Base-by-base conservation (phyloP, 352 stramenopile genomes). In the Phytopythium cucurbitacearum region DNA sequence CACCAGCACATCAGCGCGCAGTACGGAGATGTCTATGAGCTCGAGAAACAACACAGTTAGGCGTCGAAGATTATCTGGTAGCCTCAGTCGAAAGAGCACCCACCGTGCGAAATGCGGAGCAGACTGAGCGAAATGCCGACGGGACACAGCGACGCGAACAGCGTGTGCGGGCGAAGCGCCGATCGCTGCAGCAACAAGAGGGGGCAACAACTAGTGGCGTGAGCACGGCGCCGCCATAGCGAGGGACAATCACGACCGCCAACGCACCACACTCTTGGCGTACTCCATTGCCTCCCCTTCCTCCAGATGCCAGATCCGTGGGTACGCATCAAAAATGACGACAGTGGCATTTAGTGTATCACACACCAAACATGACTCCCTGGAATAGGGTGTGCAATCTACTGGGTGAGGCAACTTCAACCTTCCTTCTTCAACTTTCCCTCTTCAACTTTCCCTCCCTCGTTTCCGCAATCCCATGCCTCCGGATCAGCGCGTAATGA, bases 401-500 rank as follows among this genome's bases (percentile, higher is more conserved):
- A 28, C 21, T 28, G 21, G 21, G 2, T 28, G 21, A 28, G 21
- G 2, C 21, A 28, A 28, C 21, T 28, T 28, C 21, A 28, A 28
- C 21, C 21, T 28, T 28, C 21, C 21, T 2, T 28, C 21, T 28
- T 28, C 21, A 28, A 28, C 21, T 28, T 28, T 28, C 21, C 2
- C 21, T 28, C 21, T 28, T 28, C 21, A 28, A 28, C 21, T 28
- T 28, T 28, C 21, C 21, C 21, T 28, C 21, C 21, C 21, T 28
- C 21, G 21, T 28, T 28, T 28, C 21, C 21, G 21, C 21, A 28
- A 53, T 52, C n/a, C 35, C 0, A 3, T 15, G 32, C 3, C 9
- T 0, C 8, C 12, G 16, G n/a, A 38, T 67, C 60, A 90, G 28
- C 78, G 57, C 3, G 87, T 96, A 61, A 97, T 97, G 51, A 97